Conservation (phyloP, 2,329 filamentous ascomycete species). For the Exophiala sideris region DNA sequence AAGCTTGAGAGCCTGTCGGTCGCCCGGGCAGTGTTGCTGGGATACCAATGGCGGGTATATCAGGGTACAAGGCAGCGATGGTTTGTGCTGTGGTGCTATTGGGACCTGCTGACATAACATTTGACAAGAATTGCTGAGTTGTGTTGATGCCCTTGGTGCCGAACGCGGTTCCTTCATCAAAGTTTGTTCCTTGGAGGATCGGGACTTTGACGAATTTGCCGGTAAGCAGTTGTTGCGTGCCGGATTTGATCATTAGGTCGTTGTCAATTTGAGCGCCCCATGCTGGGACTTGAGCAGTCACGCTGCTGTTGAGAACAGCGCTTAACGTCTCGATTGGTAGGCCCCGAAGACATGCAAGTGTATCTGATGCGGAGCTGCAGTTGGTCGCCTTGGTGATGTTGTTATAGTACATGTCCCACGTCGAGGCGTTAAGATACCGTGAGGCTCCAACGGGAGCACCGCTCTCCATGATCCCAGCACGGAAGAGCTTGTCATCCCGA, state of each 20-base stretch:
- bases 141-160: constrained; percentile 53
- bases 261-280: constrained; percentile 41
- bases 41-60: constrained; percentile 49
- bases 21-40: constrained; percentile 41
- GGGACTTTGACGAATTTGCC: constrained; percentile 64
- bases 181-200: constrained; percentile 61
- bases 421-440: constrained; percentile 2
- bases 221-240: constrained; percentile 52
- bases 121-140: constrained; percentile 49
- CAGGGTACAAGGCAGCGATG: constrained; percentile 52
- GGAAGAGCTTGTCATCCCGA: constrained; percentile 53
- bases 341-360: constrained; percentile 63
- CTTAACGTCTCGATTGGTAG: constrained; percentile 60
- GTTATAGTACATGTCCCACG: constrained; percentile 50
- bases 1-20: neutral
- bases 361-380: constrained; percentile 57
- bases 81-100: constrained; percentile 19
- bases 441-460: constrained; percentile 37
- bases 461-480: constrained; percentile 50
- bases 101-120: constrained; percentile 33
- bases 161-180: constrained; percentile 63
- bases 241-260: constrained; percentile 50
- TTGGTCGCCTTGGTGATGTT: constrained; percentile 56
- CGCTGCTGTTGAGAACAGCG: constrained; percentile 44
- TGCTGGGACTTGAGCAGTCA: constrained; percentile 8